Evolutionary conservation across 306 rosid species (phyloP).

Genomic region (Inga leiocalycina): DNA sequence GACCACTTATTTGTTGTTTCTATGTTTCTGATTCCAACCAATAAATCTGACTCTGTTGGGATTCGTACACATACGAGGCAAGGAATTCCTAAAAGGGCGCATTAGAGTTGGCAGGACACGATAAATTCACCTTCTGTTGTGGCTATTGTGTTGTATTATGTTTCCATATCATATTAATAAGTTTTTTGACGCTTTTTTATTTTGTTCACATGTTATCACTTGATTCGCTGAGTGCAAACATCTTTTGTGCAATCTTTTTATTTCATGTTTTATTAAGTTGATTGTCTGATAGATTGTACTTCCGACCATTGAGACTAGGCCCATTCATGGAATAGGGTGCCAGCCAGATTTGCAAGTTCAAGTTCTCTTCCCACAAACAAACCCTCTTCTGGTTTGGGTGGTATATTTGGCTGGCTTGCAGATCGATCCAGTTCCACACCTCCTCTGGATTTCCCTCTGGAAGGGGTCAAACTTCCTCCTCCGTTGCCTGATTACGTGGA

Average conservation of each 20-base stretch:
- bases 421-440: constrained; percentile 56
- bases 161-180: not conserved
- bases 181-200: not conserved
- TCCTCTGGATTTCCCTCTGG: constrained; percentile 71
- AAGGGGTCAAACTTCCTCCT: constrained; percentile 67
- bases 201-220: not conserved
- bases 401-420: constrained; percentile 82
- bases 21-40: not conserved
- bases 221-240: not conserved
- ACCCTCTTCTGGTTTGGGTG: constrained; percentile 63
- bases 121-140: not conserved
- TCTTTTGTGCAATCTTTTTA: not conserved
- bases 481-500: constrained; percentile 80
- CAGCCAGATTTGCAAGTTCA: constrained; percentile 72
- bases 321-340: constrained; percentile 48
- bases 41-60: not conserved
- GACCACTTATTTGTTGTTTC: not conserved
- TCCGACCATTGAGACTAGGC: constrained; percentile 48
- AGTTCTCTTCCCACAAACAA: constrained; percentile 53
- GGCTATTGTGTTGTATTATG: not conserved
- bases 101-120: not conserved
- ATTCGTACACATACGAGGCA: not conserved
- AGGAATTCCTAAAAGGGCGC: not conserved
- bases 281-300: constrained; percentile 29
- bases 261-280: not conserved